Evolutionary conservation across 2,329 filamentous ascomycete genomes (phyloP), one percentile per base, ranked within the genome.

Genomic region (Aaosphaeria arxii): DNA sequence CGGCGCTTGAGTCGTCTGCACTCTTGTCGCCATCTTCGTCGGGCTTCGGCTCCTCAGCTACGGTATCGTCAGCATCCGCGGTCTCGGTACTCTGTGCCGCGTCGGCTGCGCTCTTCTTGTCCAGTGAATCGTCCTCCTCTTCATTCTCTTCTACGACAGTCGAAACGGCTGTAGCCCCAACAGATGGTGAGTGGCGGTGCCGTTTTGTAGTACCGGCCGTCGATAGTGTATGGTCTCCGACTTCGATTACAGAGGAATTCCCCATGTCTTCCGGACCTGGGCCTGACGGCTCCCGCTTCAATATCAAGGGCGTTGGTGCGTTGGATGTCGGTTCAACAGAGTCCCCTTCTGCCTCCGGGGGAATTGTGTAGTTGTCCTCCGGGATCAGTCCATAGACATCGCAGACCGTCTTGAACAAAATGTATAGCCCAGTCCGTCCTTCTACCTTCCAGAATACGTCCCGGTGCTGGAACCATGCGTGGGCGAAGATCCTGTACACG

Each of bases 391-490:
- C 86, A 71, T 96, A 96, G 59, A 87, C 80, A 68, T 99, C 94
- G 71, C 92, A 97, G 24, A 97, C 91, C 0, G 88, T 94, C 78
- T 96, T 97, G 79, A 97, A 99, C 63, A 99, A 87, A 49, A 95
- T 83, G 68, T 99, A 99, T 7, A 99, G 75, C 0, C 94, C 94
- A n/a, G 89, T 90, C 67, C 91, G 84, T 7, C 83, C 83, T 73
- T 99, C 94, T 1, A 97, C 87, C 38, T 88, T 85, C 91, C 92
- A 97, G 70, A 97, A 99, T 45, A 96, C 89, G 47, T 88, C 87
- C 41, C 91, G 84, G 70, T 99, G 94, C 73, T 96, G 91, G 70
- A 96, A 99, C 94, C 94, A 99, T 6, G 94, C 94, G 68, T 99
- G 94, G 42, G 94, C 94, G 67, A 97, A 99, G 71, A 99, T 97